Base-by-base conservation (phyloP, 345 rosid genomes). In the Rhizophora apiculata region DNA sequence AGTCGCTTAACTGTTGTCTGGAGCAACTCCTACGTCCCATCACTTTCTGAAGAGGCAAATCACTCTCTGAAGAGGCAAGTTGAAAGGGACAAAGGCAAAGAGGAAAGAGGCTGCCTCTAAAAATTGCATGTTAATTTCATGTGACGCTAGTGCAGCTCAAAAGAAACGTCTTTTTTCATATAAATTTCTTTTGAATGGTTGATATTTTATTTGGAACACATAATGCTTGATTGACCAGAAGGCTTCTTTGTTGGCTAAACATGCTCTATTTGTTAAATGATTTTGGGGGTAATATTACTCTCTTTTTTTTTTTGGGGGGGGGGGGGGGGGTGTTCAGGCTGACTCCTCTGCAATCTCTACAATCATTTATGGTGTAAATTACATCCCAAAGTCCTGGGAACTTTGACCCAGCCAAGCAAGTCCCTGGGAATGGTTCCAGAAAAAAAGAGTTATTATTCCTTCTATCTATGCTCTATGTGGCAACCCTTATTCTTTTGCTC, bases 341-440 rank as follows among this genome's bases (percentile, higher is more conserved):
- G 6, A 20, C 62, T 4, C 19, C 26, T 22, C 59, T 32, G 56
- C 62, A 21, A 26, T 63, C 20, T 26, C 63, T 26, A 34, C 30
- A 24, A 5, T 36, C 79, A 39, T 36, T 5, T 32, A 56, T 51
- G 22, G 61, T 54, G 13, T 52, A 49, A 61, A 65, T 39, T 18
- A 34, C 34, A 58, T 60, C 62, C 78, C 83, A 21, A 63, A 68
- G 46, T 16, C 30, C 21, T 22, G 54, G 74, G 75, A 59, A 63
- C 37, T 48, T 26, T 46, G 65, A 72, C n/a, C 58, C 32, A 29
- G 11, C 36, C 54, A 68, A 46, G 64, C 39, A 31, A 31, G 6
- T 3, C 20, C 60, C 52, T 6, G 37, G 43, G 16, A 36, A 48
- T 16, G 27, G 8, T 53, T 56, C 16, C 0, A 24, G 27, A 61